Conservation (phyloP, 2,329 filamentous ascomycete genomes). For the Orbilia ellipsospora region DNA sequence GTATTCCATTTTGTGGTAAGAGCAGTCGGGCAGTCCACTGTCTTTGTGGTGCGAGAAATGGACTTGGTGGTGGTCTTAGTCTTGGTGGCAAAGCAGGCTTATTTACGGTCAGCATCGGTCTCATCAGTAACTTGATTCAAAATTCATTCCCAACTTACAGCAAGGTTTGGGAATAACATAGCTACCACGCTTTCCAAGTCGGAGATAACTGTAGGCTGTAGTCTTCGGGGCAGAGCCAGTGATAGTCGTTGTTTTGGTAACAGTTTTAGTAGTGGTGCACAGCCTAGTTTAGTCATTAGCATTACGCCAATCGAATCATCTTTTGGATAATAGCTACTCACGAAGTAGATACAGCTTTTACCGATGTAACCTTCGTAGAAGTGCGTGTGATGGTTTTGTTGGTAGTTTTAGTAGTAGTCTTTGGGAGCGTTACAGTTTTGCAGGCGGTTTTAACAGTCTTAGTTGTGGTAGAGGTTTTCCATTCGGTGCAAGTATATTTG, state of each 20-base stretch:
- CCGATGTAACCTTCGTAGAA: conserved; percentile 12
- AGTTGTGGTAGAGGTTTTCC: conserved; percentile 12
- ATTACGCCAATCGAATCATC: background rate
- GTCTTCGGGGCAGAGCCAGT: background rate
- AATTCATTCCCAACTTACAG: conserved; percentile 3
- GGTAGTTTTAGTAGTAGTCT: background rate
- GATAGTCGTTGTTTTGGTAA: conserved; percentile 19
- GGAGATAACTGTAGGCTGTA: background rate
- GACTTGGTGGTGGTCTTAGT: conserved; percentile 4
- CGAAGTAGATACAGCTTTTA: conserved; percentile 12
- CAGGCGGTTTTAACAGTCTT: conserved; percentile 15
- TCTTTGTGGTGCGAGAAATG: conserved; percentile 12
- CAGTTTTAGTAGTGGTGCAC: background rate
- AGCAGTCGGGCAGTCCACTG: conserved; percentile 1
- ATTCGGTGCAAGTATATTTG: conserved; percentile 8
- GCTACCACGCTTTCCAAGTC: background rate
- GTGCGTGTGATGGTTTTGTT: background rate
- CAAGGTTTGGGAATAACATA: conserved; percentile 9
- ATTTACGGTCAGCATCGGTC: background rate
- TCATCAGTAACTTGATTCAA: background rate
- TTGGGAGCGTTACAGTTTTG: conserved; percentile 18
- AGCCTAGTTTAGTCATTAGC: background rate
- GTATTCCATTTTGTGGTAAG: conserved; percentile 7
- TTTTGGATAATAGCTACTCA: background rate
- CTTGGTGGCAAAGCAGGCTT: conserved; percentile 12